Evolutionary conservation across 2,329 filamentous ascomycete species (phyloP), one percentile per base, ranked within the genome.

Genomic region (Phialophora chinensis): DNA sequence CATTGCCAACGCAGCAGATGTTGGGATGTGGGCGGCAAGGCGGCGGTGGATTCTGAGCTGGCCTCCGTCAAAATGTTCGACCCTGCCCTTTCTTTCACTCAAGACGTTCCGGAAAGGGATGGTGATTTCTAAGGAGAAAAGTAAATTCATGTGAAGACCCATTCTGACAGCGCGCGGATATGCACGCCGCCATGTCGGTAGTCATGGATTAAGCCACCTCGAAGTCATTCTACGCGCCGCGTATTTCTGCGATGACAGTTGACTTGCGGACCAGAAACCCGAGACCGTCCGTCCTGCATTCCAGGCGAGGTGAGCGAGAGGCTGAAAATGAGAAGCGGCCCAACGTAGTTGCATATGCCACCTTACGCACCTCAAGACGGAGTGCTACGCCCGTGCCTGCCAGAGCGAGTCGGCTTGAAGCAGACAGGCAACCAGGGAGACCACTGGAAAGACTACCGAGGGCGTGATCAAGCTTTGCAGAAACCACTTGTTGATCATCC

Each of bases 1-100:
- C 31, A 60, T 58, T 70, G 68, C 63, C 68, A 70, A 68, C 68
- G 54, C 68, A 70, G 44, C 68, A 70, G 31, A 58, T 56, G 44
- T 64, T 52, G 64, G 68, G 59, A 62, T 53, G 57, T 47, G 61
- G 63, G 61, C 62, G 65, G 62, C 58, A 65, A 59, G 57, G 33
- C 47, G 53, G 55, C 38, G 60, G 44, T 35, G 54, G 49, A 58
- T 49, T 42, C n/a, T 23, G 53, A 55, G 29, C 53, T 31, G 25
- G 25, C 38, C 27, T 55, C 27, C 29, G 17, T 5, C 44, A 35
- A 2, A 33, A 60, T 52, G 25, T 25, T 38, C 57, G 50, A 47
- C 44, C 38, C 57, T 60, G 38, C 11, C 38, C n/a, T 44, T 8
- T n/a, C 38, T 52, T 52, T 20, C 11, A 57, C 14, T 31, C 25